phyloP scores from a whole-genome alignment of 257 asterid species.

The Fraxinus anomala region DNA sequence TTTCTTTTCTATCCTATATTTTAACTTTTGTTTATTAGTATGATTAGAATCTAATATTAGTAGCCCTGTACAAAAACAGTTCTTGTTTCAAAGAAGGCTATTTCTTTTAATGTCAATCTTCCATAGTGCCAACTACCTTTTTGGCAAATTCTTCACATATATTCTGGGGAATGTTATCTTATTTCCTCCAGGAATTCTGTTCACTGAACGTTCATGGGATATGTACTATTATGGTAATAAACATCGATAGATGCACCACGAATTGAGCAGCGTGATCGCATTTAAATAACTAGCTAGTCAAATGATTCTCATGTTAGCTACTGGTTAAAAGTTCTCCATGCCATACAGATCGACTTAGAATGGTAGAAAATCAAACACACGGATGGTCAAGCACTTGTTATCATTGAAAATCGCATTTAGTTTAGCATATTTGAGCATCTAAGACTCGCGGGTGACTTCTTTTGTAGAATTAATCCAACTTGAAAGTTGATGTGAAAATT shows the following conservation, averaged over 20 bases:
- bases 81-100: background rate
- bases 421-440: too few relatives aligned
- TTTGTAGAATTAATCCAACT: background rate
- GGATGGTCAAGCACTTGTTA: background rate
- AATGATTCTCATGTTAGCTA: background rate
- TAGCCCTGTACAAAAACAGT: slow-evolving; percentile 1
- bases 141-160: background rate
- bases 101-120: background rate
- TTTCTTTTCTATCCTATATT: too few relatives aligned
- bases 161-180: background rate
- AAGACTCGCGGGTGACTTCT: too few relatives aligned
- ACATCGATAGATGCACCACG: background rate
- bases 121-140: background rate
- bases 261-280: background rate
- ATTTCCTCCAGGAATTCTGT: background rate
- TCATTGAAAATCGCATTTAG: background rate
- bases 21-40: too few relatives aligned
- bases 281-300: background rate
- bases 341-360: background rate
- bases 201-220: background rate
- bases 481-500: too few relatives aligned
- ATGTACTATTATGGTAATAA: background rate
- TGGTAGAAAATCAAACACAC: too few relatives aligned
- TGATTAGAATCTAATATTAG: background rate
- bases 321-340: too few relatives aligned